Base-by-base conservation (phyloP, 2,329 filamentous ascomycete species). In the Verticillium klebahnii region DNA sequence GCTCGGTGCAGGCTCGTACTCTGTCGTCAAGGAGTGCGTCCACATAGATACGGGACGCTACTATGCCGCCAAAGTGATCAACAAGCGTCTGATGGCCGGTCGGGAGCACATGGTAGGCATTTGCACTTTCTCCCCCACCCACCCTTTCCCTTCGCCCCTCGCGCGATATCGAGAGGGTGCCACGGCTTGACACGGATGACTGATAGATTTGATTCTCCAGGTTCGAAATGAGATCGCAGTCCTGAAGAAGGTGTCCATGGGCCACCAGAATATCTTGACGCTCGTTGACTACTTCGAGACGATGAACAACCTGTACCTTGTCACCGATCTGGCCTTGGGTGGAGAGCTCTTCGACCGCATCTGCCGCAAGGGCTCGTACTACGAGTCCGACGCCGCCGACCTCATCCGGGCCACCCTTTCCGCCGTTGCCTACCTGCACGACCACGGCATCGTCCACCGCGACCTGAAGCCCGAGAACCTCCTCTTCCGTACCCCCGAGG, bases 211-310 rank as follows among this genome's bases (percentile, higher is more conserved):
- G 54, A 17, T 14, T 23, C 4, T 29, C n/a, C 63, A 96, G 92
- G 92, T 96, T 63, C 90, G 95, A 65, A 99, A 99, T 75, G 95
- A 99, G 79, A 99, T 99, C 70, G 94, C 95, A 7, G 93, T 99
- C 31, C 84, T 99, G 68, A 98, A 98, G 77, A 90, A 90, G 72
- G 94, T 99, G n/a, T 98, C 94, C 1, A 97, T 99, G 91, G 95
- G 95, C 61, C 94, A 99, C 78, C 92, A 95, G 76, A 99, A 99
- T 74, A 98, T 99, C 74, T 81, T 99, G 64, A 99, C 95, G 1
- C 84, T 99, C 63, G 95, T 98, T 70, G 95, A 99, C 80, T 99
- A 98, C 78, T 99, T 99, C 73, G 95, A 99, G 80, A 99, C 95
- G 7, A 96, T 97, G 91, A 98, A 99, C 80, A 99, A 99, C 78